Conservation (phyloP, 169 alveolate species). For the Ichthyophthirius multifiliis region DNA sequence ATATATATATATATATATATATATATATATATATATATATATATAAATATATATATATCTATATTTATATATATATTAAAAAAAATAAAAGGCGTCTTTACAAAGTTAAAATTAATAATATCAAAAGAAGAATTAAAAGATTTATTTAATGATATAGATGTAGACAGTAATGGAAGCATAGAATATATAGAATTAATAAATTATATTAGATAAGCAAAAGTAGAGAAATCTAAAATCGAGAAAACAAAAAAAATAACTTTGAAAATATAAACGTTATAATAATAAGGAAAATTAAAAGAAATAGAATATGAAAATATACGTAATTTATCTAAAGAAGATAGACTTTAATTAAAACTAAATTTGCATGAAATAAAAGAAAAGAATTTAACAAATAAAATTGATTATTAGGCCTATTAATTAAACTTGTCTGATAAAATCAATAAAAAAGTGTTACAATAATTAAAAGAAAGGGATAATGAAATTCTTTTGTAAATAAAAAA, state of each 20-base stretch:
- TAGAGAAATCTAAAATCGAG: constrained; percentile 18
- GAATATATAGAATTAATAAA: constrained; percentile 25
- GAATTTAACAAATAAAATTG: constrained; percentile 11
- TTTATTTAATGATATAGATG: constrained; percentile 34
- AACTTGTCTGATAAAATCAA: neutral
- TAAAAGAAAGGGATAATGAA: constrained; percentile 8
- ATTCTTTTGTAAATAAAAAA: neutral
- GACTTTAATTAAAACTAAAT: constrained; percentile 26
- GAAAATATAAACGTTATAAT: constrained; percentile 9
- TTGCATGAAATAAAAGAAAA: constrained; percentile 36
- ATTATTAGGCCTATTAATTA: neutral
- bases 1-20: too few relatives aligned
- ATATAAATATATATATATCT: neutral
- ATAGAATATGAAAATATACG: neutral
- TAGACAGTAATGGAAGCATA: constrained; percentile 23
- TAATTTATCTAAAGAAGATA: constrained; percentile 8
- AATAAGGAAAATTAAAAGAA: neutral
- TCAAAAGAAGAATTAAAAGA: neutral
- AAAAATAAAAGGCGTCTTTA: neutral
- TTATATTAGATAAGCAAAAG: constrained; percentile 29
- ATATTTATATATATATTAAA: neutral
- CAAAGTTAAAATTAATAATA: constrained; percentile 11
- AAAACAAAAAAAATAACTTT: constrained; percentile 5
- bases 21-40: too few relatives aligned
- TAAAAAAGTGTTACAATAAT: neutral